phyloP scores from a whole-genome alignment of 2,329 filamentous ascomycete species.

The Rutstroemia sydowiana region DNA sequence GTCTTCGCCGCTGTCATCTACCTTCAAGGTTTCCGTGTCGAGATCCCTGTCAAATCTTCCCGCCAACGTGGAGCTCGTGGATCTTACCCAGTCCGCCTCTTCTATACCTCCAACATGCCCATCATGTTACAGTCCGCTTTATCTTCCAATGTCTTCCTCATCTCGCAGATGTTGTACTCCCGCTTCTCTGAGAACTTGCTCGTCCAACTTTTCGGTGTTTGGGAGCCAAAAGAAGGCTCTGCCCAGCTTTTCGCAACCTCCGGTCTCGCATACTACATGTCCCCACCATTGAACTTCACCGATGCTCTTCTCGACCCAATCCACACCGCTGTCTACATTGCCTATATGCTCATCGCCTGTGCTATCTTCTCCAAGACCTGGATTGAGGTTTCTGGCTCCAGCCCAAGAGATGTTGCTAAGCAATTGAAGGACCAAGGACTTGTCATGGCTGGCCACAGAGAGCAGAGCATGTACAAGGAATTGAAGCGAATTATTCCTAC shows the following conservation, averaged over 20 bases:
- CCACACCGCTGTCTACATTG: conserved; percentile 90
- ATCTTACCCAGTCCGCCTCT: conserved; percentile 95
- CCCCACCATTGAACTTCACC: conserved; percentile 92
- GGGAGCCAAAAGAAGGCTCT: conserved; percentile 94
- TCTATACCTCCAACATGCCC: conserved; percentile 99
- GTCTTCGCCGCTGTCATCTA: conserved; percentile 99
- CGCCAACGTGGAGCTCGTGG: conserved; percentile 98
- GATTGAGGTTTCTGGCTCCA: conserved; percentile 98
- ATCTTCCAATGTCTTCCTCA: conserved; percentile 97
- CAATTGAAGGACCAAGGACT: conserved; percentile 99
- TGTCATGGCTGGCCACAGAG: conserved; percentile 98
- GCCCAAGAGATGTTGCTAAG: conserved; percentile 96
- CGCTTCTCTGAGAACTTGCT: conserved; percentile 98
- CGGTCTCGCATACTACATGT: conserved; percentile 99
- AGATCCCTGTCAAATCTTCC: conserved; percentile 99
- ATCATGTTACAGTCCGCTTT: conserved; percentile 99
- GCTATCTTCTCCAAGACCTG: conserved; percentile 99
- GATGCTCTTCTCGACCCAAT: conserved; percentile 95
- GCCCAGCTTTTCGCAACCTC: conserved; percentile 90
- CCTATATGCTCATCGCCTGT: conserved; percentile 96
- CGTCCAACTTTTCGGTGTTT: conserved; percentile 93
- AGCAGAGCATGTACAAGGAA: conserved; percentile 99
- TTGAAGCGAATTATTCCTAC: conserved; percentile 98
- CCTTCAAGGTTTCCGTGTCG: conserved; percentile 97
- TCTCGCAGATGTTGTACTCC: conserved; percentile 98